These are phyloP conservation scores for Byssochlamys sp. DNA, from an alignment of 2,329 filamentous ascomycete genomes.

Conservation along the genomic window DNA sequence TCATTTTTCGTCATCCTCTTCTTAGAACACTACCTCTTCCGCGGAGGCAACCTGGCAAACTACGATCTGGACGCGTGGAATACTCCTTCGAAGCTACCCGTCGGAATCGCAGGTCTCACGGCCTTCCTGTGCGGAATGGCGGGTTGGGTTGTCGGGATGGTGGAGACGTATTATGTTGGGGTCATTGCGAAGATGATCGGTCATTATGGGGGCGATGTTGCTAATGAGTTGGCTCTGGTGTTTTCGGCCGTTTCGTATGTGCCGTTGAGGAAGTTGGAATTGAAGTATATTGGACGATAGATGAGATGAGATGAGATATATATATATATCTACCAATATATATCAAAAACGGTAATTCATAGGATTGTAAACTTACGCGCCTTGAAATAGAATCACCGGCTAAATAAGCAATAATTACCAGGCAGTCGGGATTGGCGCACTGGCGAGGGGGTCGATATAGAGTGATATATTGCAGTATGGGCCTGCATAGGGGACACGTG, in stretches of 20 bases:
- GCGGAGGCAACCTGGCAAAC: conserved; percentile 31
- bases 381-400: no score
- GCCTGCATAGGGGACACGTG: no score
- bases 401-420: no score
- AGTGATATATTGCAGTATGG: no score
- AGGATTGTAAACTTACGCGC: no score
- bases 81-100: conserved; percentile 33
- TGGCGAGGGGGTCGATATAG: no score
- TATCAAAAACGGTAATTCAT: no score
- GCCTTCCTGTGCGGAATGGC: conserved; percentile 39
- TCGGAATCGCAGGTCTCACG: conserved; percentile 35
- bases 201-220: conserved; percentile 39
- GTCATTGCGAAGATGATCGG: conserved; percentile 38
- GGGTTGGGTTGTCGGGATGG: conserved; percentile 50
- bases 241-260: conserved; percentile 41
- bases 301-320: background rate
- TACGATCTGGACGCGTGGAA: conserved; percentile 46
- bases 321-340: no score
- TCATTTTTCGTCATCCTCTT: conserved; percentile 42
- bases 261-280: conserved; percentile 42
- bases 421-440: no score
- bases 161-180: conserved; percentile 48
- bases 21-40: conserved; percentile 42
- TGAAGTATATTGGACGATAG: conserved; percentile 36
- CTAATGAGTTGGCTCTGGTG: conserved; percentile 45